A percentile compares a stretch with the other conserved stretches of the same genome.
These are phyloP conservation scores for Fulvia fulva DNA, from an alignment of 2,329 filamentous ascomycete genomes.

Conservation along the genomic window DNA sequence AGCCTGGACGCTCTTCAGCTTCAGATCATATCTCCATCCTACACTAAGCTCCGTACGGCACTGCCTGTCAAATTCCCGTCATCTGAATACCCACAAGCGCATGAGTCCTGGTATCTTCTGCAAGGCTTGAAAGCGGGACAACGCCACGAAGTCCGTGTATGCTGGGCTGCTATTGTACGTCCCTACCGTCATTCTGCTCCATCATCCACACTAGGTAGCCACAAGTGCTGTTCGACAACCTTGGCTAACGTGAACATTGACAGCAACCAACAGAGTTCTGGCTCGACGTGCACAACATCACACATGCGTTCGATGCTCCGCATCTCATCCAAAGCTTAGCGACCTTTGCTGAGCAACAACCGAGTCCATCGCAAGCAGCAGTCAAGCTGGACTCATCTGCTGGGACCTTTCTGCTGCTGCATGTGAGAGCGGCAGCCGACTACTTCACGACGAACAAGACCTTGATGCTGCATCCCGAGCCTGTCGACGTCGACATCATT, in stretches of 20 bases:
- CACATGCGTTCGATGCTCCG: constrained; percentile 51
- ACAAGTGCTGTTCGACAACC: background rate
- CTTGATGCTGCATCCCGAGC: constrained; percentile 71
- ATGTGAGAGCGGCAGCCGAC: constrained; percentile 71
- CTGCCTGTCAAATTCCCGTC: constrained; percentile 67
- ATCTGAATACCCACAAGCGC: constrained; percentile 50
- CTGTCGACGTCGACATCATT: constrained; percentile 74
- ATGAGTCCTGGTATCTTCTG: constrained; percentile 74
- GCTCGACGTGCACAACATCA: constrained; percentile 61
- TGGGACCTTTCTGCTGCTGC: constrained; percentile 58
- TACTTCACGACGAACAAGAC: constrained; percentile 73
- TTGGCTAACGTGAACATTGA: constrained; percentile 7
- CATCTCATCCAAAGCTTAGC: constrained; percentile 30
- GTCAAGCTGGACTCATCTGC: background rate
- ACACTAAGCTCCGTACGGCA: constrained; percentile 55
- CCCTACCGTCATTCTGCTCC: background rate
- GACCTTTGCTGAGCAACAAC: constrained; percentile 24
- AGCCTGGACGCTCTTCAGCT: constrained; percentile 61
- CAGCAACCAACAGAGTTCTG: constrained; percentile 84
- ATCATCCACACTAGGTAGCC: background rate
- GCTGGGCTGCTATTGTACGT: constrained; percentile 88
- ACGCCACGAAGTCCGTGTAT: constrained; percentile 86
- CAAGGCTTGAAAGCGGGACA: constrained; percentile 64
- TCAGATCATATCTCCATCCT: constrained; percentile 53
- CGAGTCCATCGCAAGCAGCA: background rate